Conservation (phyloP, 2,329 filamentous ascomycete genomes). For the Fusarium coffeatum region DNA sequence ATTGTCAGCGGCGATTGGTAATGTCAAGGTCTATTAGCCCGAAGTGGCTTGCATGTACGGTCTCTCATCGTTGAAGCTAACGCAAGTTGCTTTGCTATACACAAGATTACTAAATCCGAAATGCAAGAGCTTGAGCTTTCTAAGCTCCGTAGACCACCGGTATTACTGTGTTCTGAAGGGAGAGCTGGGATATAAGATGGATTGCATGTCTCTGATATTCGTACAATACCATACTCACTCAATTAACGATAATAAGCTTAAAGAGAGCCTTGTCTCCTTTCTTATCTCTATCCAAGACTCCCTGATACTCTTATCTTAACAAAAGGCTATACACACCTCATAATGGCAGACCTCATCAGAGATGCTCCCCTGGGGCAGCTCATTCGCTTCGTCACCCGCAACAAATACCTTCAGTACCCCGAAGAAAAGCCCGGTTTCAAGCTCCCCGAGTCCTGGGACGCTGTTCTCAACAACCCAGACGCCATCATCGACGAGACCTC, state of each 20-base stretch:
- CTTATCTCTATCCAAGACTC: background rate
- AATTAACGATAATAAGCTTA: slow-evolving; percentile 8
- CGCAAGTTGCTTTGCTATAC: background rate
- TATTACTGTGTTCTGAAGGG: slow-evolving; percentile 14
- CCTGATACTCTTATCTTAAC: background rate
- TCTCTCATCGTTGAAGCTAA: background rate
- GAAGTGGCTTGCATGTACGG: slow-evolving; percentile 19
- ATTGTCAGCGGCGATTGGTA: slow-evolving; percentile 40
- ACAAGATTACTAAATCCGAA: slow-evolving; percentile 14
- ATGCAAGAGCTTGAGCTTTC: slow-evolving; percentile 3
- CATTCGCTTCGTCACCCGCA: slow-evolving; percentile 64
- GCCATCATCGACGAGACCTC: slow-evolving; percentile 28
- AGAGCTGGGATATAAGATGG: slow-evolving; percentile 33
- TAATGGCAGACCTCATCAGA: slow-evolving; percentile 56
- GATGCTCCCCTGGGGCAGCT: slow-evolving; percentile 70
- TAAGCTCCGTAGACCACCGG: slow-evolving; percentile 16
- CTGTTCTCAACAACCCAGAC: slow-evolving; percentile 50
- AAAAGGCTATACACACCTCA: background rate
- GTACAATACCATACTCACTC: background rate
- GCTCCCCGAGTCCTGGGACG: slow-evolving; percentile 57
- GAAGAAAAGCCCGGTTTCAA: slow-evolving; percentile 68
- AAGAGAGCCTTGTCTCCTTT: slow-evolving; percentile 1
- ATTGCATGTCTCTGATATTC: slow-evolving; percentile 4
- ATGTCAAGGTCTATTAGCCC: slow-evolving; percentile 33
- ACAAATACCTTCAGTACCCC: slow-evolving; percentile 66